Conservation (phyloP, 192 early-diverging fungal species). For the Podila epicladia region DNA sequence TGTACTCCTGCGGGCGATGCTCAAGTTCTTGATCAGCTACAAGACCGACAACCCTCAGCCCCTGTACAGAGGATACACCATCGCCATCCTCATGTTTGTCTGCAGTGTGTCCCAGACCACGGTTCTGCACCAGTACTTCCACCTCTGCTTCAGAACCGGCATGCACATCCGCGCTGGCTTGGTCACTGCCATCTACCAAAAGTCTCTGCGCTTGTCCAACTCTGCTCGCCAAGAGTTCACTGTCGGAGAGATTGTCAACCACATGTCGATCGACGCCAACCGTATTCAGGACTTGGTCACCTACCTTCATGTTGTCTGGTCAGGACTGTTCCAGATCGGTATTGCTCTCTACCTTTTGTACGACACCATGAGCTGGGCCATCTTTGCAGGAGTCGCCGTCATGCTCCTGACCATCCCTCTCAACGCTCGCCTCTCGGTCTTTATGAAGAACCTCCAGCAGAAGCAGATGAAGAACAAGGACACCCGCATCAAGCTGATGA, state of each 20-base stretch:
- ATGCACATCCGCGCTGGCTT: constrained; percentile 80
- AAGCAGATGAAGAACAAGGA: constrained; percentile 88
- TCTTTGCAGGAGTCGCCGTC: constrained; percentile 85
- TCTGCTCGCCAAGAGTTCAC: constrained; percentile 81
- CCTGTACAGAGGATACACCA: constrained; percentile 79
- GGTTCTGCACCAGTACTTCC: constrained; percentile 91
- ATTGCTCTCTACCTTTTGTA: constrained; percentile 83
- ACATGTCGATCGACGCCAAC: constrained; percentile 75
- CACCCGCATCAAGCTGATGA: constrained; percentile 53
- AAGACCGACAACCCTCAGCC: constrained; percentile 64
- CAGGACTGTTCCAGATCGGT: constrained; percentile 80
- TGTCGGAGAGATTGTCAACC: constrained; percentile 64
- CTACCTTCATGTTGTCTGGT: constrained; percentile 81
- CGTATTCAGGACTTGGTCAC: constrained; percentile 70
- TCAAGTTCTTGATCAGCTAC: constrained; percentile 71
- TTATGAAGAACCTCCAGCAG: constrained; percentile 76
- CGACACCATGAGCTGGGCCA: constrained; percentile 80
- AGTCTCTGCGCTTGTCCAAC: constrained; percentile 84
- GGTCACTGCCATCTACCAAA: constrained; percentile 86
- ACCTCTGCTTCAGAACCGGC: constrained; percentile 79
- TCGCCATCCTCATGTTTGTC: constrained; percentile 83
- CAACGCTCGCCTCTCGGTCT: constrained; percentile 72
- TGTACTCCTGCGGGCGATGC: constrained; percentile 76
- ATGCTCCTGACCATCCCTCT: constrained; percentile 88
- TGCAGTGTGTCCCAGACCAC: constrained; percentile 80